Conservation (phyloP, 2,329 filamentous ascomycete species). For the Diaporthe sp. region DNA sequence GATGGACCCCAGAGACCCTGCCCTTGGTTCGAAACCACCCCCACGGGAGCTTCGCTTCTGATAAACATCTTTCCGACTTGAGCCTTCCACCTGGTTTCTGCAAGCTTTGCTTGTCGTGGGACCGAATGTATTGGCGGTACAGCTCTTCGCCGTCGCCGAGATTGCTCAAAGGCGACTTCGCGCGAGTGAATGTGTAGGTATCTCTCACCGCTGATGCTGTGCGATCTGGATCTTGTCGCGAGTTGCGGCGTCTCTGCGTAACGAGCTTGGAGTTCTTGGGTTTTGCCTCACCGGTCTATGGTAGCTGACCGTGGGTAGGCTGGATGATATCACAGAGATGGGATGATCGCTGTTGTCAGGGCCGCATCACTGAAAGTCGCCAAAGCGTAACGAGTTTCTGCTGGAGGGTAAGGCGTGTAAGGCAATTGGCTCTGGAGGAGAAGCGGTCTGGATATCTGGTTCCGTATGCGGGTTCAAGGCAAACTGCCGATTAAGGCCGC, state of each 20-base stretch:
- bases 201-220: constrained; percentile 23
- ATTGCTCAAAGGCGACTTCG: neutral
- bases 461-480: constrained; percentile 25
- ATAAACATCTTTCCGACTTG: constrained; percentile 2
- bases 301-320: neutral
- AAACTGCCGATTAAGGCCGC: neutral
- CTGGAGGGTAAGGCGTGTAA: neutral
- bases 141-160: constrained; percentile 5
- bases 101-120: neutral
- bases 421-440: neutral
- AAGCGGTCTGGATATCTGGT: constrained; percentile 23
- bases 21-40: neutral
- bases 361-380: neutral
- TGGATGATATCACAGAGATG: neutral
- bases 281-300: neutral
- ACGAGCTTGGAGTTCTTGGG: neutral
- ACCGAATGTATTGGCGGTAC: too few species aligned
- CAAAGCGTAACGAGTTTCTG: neutral
- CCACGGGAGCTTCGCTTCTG: neutral
- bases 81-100: rapidly evolving
- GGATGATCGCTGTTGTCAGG: neutral
- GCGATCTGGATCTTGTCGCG: neutral
- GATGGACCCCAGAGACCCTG: neutral
- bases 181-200: neutral
- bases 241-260: neutral